A percentile compares a stretch with the other conserved stretches of the same genome.
These are phyloP conservation scores for Vitis rotundifolia DNA, from an alignment of 164 flowering plant genomes.

Conservation along the genomic window DNA sequence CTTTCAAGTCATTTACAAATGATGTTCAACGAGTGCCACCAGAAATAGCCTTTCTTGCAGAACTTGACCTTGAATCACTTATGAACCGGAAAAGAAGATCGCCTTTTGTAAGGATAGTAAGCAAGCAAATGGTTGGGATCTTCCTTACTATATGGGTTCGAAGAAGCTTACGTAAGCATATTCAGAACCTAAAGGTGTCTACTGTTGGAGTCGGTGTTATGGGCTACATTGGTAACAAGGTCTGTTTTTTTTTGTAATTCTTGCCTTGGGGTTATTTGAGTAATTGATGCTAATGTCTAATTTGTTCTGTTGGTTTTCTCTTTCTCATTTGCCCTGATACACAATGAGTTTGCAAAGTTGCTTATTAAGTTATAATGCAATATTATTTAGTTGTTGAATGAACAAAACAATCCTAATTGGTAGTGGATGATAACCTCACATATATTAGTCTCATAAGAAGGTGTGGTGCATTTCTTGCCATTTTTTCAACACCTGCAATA, in stretches of 20 bases:
- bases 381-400: too few relatives aligned
- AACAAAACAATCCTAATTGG: too few relatives aligned
- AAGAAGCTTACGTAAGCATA: constrained; percentile 77
- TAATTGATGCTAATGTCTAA: too few relatives aligned
- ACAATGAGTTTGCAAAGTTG: too few relatives aligned
- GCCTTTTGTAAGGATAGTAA: constrained; percentile 77
- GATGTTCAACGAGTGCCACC: constrained; percentile 31
- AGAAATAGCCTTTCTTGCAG: constrained; percentile 45
- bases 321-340: background rate
- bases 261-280: background rate
- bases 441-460: too few relatives aligned
- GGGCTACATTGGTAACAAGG: constrained; percentile 99
- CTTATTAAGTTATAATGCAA: too few relatives aligned
- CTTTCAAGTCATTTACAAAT: constrained; percentile 54
- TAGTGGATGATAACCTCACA: too few relatives aligned
- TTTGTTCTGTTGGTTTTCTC: background rate
- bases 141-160: constrained; percentile 93
- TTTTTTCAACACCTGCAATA: too few relatives aligned
- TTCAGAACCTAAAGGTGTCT: constrained; percentile 79
- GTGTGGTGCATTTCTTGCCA: too few relatives aligned
- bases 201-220: constrained; percentile 97
- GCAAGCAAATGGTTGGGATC: constrained; percentile 98
- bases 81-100: constrained; percentile 62
- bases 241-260: constrained; percentile 16
- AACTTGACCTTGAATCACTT: constrained; percentile 67